Base-by-base conservation (phyloP, 2,329 filamentous ascomycete species). In the Niveomyces coronatus region DNA sequence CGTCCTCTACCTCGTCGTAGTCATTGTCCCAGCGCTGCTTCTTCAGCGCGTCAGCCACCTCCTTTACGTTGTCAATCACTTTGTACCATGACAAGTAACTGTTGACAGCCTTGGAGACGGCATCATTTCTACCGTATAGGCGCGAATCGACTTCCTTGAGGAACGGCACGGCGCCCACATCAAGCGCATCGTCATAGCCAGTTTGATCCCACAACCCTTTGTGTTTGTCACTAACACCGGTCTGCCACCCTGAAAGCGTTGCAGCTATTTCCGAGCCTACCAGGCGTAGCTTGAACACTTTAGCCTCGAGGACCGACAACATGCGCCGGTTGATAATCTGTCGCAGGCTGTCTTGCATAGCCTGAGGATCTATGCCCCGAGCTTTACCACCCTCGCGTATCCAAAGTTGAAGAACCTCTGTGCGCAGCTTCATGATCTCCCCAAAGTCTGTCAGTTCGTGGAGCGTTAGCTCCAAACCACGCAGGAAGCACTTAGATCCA, bases 11-110 rank as follows among this genome's bases (percentile, higher is more conserved):
- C 35, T 82, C 76, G 35, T 82, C 76, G 19, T 79, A 68, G 43
- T 85, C 81, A 39, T 85, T 80, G 45, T 88, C 81, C 82, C 84
- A 88, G 40, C 76, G 73, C 46, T 80, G 76, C 32, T 73, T 71
- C 43, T 68, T 74, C 48, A 91, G 70, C 41, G 74, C 68, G 28
- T 77, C 74, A 7, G 87, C 71, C 4, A 80, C 67, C 14, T 66
- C 63, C 30, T 70, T 70, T 11, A 83, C 73, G 37, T 79, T 75
- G 43, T 80, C 72, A n/a, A 93, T 74, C 5, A 80, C 72, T n/a
- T 68, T 65, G 31, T 77, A 72, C 87, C 88, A 95, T 1, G 70
- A 68, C 41, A 76, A 69, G 52, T 91, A 91, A 31, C 70, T 66
- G 10, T 70, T 64, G 2, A 79, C 65, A 0, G 80, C 74, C 37